Base-by-base conservation (phyloP, 371 early-diverging fungal species). In the Mucor indicus region DNA sequence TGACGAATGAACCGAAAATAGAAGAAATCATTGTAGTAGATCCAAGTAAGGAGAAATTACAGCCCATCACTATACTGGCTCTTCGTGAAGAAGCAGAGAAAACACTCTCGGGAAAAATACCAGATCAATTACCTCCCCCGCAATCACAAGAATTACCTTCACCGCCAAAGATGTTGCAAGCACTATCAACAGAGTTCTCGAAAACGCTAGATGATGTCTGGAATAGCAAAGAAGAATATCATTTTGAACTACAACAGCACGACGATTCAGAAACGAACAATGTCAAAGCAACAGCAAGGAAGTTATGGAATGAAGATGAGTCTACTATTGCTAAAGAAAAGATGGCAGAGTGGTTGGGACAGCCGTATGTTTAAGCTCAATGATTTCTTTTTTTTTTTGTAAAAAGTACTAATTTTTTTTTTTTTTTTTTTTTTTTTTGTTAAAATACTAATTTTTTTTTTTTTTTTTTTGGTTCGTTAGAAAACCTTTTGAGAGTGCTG, bases 401-500 rank as follows among this genome's bases (percentile, higher is more conserved):
- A n/a, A n/a, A n/a, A n/a, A n/a, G n/a, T n/a, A n/a, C n/a, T n/a
- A n/a, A n/a, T n/a, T n/a, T 19, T 7, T 3, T 9, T 8, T 11
- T 36, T 29, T 11, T 11, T 29, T 7, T 29, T 29, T 27, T 2
- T 40, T 35, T 30, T 24, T 15, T 8, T 22, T 21, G 9, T 8
- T 29, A 10, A 24, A 9, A 11, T 45, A 48, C 16, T 10, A 35
- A 35, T 13, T 38, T 20, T 4, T 36, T 22, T 13, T 13, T 44
- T 31, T 16, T 21, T 24, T 6, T 23, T 19, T 23, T 8, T 13
- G 25, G 20, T 13, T 1, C 8, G 15, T 17, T 50, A 70, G 67
- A 27, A 62, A 73, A 48, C 63, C 60, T 29, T 79, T 80, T 42
- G 77, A 87, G 45, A 60, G 64, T 0, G 65, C 55, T 10, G 79